phyloP scores from a whole-genome alignment of 2,329 filamentous ascomycete species.

The Onygena corvina region DNA sequence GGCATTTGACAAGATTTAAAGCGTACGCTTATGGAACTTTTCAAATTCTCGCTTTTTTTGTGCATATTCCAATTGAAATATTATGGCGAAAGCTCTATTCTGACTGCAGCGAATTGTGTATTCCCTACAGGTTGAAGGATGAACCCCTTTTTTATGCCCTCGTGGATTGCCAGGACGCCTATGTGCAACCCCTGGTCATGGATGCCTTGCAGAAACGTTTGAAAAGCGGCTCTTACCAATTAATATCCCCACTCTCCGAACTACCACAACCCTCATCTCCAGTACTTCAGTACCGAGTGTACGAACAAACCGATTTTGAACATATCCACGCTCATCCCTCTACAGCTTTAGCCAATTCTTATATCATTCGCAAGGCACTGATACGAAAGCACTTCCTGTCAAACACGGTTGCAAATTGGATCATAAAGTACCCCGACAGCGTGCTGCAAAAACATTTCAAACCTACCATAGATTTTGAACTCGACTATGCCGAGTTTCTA shows the following conservation, averaged over 20 bases:
- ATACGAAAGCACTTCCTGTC: conserved; percentile 93
- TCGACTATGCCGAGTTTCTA: conserved; percentile 93
- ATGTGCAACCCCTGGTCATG: conserved; percentile 77
- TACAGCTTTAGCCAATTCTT: conserved; percentile 67
- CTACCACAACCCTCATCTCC: conserved; percentile 37
- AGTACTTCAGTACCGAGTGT: conserved; percentile 68
- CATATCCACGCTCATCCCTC: conserved; percentile 51
- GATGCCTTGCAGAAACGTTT: conserved; percentile 55
- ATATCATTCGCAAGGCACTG: conserved; percentile 88
- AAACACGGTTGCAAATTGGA: conserved; percentile 71
- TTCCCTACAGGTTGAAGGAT: conserved; percentile 11
- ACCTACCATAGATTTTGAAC: conserved; percentile 72
- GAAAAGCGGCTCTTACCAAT: conserved; percentile 42
- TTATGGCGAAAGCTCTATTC: background rate
- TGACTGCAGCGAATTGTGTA: background rate
- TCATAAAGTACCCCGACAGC: conserved; percentile 66
- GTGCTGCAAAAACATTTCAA: conserved; percentile 60
- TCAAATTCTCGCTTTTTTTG: background rate
- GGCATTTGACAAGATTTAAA: conserved; percentile 14
- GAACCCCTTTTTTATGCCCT: conserved; percentile 50
- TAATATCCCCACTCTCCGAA: conserved; percentile 42
- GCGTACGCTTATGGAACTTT: conserved; percentile 21
- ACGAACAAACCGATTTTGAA: conserved; percentile 80
- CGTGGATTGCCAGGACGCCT: conserved; percentile 73
- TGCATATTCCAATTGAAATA: background rate